Base-by-base conservation (phyloP, 345 rosid species). In the Rhodomyrtus tomentosa region DNA sequence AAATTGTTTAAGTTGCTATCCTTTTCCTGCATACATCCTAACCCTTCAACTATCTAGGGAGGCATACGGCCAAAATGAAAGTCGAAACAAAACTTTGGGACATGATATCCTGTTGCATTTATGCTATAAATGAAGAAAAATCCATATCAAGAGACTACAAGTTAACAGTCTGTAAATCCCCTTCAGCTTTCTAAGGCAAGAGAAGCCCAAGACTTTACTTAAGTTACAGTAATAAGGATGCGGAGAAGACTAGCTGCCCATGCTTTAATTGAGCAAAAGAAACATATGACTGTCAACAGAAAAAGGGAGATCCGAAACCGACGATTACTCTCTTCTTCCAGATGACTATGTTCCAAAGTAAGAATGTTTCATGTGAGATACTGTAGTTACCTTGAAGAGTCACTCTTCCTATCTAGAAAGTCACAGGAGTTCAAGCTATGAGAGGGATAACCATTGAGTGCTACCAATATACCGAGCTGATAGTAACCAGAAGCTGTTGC, bases 401-500 rank as follows among this genome's bases (percentile, higher is more conserved):
- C 95, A 29, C 86, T 89, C 55, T 86, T 88, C 87, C 90, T 88
- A 82, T 88, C 91, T 38, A 88, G 83, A 72, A 89, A 90, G 83
- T 91, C 87, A 84, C 92, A 85, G 58, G 88, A 91, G 87, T 82
- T 84, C 83, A 92, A 68, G 83, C 74, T 82, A 81, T 86, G 89
- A 81, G 90, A 68, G 84, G 91, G 87, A 89, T 90, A 90, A 87
- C 93, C 97, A 84, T 94, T 94, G 72, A 90, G 88, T 55, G 91
- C 92, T 84, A 94, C 98, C 88, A 97, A 92, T 86, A 95, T 89
- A 87, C 99, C 99, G 84, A 95, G 92, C 86, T 97, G 99, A 93
- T 94, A 97, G 90, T 95, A 95, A 86, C 98, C 98, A 83, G 98
- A 97, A 85, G 99, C 97, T 86, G 98, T 94, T 55, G 98, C 96